A percentile compares a stretch with the other conserved stretches of the same genome.
phyloP scores from a whole-genome alignment of 2,329 filamentous ascomycete genomes.

The Septoria linicola region DNA sequence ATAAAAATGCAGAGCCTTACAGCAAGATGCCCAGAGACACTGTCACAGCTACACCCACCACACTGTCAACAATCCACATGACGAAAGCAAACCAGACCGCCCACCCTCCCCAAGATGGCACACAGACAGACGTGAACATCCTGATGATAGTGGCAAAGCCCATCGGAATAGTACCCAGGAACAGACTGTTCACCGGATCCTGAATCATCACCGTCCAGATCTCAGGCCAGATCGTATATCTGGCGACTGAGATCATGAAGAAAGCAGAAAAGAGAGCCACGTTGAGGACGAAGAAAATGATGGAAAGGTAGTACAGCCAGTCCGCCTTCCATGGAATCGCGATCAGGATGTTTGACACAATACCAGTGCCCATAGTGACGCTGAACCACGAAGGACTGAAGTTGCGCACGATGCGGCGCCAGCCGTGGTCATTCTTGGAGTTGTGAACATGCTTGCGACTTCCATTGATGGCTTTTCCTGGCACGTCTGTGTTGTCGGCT shows the following conservation, averaged over 20 bases:
- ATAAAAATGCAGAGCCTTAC: slow-evolving; percentile 9
- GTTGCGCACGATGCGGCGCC: slow-evolving; percentile 34
- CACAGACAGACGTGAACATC: slow-evolving; percentile 33
- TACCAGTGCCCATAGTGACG: slow-evolving; percentile 61
- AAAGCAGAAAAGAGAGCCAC: slow-evolving; percentile 48
- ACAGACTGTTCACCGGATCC: slow-evolving; percentile 66
- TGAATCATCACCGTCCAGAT: slow-evolving; percentile 66
- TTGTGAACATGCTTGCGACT: slow-evolving; percentile 6
- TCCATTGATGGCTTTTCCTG: too few species aligned
- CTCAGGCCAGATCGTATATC: slow-evolving; percentile 65
- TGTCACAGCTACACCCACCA: slow-evolving; percentile 43
- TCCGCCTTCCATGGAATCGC: slow-evolving; percentile 60
- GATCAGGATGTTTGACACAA: slow-evolving; percentile 63
- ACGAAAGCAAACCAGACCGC: slow-evolving; percentile 49
- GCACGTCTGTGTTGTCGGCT: not conserved
- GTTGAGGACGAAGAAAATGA: slow-evolving; percentile 62
- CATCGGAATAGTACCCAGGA: slow-evolving; percentile 52
- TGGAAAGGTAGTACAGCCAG: slow-evolving; percentile 60
- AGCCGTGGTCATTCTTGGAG: slow-evolving; percentile 25
- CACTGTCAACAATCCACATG: slow-evolving; percentile 51
- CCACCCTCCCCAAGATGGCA: slow-evolving; percentile 42
- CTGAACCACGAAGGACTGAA: slow-evolving; percentile 36
- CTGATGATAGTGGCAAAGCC: slow-evolving; percentile 35
- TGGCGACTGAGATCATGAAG: slow-evolving; percentile 51
- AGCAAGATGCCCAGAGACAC: slow-evolving; percentile 43